phyloP scores from a whole-genome alignment of 2,329 filamentous ascomycete genomes.

The Pezicula rhizophila region DNA sequence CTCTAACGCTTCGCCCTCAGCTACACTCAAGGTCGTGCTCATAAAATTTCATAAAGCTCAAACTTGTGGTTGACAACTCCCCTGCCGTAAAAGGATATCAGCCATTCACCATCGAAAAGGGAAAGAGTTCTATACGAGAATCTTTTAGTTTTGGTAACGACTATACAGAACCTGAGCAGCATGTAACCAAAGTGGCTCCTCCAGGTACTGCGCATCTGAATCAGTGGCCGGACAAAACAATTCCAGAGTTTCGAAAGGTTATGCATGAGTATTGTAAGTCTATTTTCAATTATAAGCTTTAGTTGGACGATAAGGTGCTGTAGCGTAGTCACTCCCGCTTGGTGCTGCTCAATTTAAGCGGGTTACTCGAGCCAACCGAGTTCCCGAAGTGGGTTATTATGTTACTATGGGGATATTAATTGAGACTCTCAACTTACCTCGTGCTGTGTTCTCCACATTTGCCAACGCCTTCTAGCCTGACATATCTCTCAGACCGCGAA shows the following conservation, averaged over 20 bases:
- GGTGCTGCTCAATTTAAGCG: no score
- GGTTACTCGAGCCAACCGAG: no score
- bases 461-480: no score
- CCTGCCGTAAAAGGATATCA: conserved; percentile 22
- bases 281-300: conserved; percentile 9
- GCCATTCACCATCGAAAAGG: background rate
- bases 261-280: conserved; percentile 38
- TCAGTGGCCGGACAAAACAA: conserved; percentile 75
- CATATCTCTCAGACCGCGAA: background rate
- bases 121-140: conserved; percentile 37
- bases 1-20: conserved; percentile 7
- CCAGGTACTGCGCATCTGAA: conserved; percentile 61
- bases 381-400: no score
- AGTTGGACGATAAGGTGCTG: no score
- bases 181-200: background rate
- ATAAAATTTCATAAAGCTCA: conserved; percentile 5
- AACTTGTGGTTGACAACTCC: conserved; percentile 37
- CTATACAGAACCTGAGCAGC: conserved; percentile 40
- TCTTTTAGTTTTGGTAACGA: conserved; percentile 11
- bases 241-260: conserved; percentile 36
- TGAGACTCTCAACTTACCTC: no score
- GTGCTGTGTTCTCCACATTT: no score
- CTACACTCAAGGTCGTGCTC: background rate
- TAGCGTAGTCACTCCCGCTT: no score
- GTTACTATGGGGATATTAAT: no score